Base-by-base conservation (phyloP, 805 yeast species). In the Tetrapisispora iriomotensis region DNA sequence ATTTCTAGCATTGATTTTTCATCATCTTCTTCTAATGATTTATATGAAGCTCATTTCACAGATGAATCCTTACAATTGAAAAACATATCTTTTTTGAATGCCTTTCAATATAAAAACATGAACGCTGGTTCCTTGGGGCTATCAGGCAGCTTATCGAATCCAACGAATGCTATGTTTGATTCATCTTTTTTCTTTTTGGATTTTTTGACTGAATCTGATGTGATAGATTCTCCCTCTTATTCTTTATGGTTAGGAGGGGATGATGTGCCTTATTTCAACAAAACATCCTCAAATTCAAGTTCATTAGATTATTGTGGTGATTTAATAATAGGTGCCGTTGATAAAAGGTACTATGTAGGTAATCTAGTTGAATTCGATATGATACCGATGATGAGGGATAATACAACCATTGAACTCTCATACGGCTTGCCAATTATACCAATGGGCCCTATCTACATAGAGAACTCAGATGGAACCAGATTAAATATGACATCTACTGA, bases 241-340 rank as follows among this genome's bases (percentile, higher is more conserved):
- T 73, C 79, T 0, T 45, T 73, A 24, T 67, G 67, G 51, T 38
- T 68, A 13, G 61, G 63, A 9, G 50, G 48, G 4, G 53, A 56
- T 38, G 51, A 41, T 7, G 29, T 45, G 3, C 36, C 47, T 7
- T 33, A 43, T 17, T 29, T 17, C 1, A 19, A 35, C 7, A 25
- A 29, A 21, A 20, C 25, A 14, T 30, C 35, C 21, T 14, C 34
- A 22, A 17, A 33, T 36, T n/a, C 30, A 22, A 41, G 34, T 6
- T 18, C 38, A 4, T 25, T 50, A 42, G 32, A 37, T 5, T 23
- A 51, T 18, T 37, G 51, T 21, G 68, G 72, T 8, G 53, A 51
- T 31, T 41, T 81, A 10, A 53, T 78, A 7, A 62, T 79, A 2
- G 88, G 92, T 9, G 76, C 74, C 3, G 72, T 81, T 4, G 75